Evolutionary conservation across 139 green algal species (phyloP), one percentile per base, ranked within the genome.

Genomic region (Coelastrella sp.): DNA sequence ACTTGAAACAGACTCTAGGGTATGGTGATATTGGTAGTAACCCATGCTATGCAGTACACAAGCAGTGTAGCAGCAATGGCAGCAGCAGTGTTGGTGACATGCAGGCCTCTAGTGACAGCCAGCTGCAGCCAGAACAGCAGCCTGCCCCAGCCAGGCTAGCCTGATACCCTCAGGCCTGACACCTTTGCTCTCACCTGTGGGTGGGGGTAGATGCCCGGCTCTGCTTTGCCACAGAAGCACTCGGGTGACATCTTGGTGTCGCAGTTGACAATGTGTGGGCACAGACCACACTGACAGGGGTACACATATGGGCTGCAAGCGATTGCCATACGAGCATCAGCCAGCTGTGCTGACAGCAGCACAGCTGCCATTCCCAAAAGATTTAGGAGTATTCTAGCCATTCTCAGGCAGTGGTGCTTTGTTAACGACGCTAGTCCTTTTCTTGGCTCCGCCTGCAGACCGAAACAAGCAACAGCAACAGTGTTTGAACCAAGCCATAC

Each of bases 271-370:
- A 89, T 89, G 56, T 89, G 54, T 4, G 85, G 85, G 58, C 85
- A 89, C n/a, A 89, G 58, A 5, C 85, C 85, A n/a, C 85, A 89
- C 17, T 89, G 47, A 75, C 85, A 89, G 85, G 85, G 85, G 54
- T 89, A 83, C 7, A 89, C 85, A 73, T 61, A 89, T 17, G 85
- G 85, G 56, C 73, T 83, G 56, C 85, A 89, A 0, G 85, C 85
- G 7, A 73, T 81, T 0, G 73, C 7, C 65, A 87, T 65, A 14
- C 82, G 82, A 4, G 59, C 80, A 23, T 75, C 10, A 58, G 60
- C 22, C 32, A 47, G 64, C 65, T 47, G 78, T 11, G 54, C 54
- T 68, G 54, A 76, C 13, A 78, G 82, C 82, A 87, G 16, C 4
- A 87, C 17, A 13, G 4, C 78, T 66, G 56, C 47, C 54, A 84